Evolutionary conservation across 2,329 filamentous ascomycete genomes (phyloP).

Genomic region (Aureobasidium namibiae): DNA sequence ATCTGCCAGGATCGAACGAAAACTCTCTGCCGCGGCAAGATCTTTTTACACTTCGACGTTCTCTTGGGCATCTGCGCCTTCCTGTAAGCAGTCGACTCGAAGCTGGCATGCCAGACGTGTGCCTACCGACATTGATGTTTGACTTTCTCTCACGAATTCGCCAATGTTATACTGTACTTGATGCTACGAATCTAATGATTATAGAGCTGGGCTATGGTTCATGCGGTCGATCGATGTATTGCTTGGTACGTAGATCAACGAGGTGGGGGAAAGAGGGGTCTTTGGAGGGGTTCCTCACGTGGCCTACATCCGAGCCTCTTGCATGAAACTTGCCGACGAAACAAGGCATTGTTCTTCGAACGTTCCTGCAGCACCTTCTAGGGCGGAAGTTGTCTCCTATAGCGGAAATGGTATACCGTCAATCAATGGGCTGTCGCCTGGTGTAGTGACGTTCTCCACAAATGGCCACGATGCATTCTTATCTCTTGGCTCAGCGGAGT

Average conservation of each 20-base stretch:
- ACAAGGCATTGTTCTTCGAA: background rate
- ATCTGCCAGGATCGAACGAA: too few species aligned
- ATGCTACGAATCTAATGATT: too few species aligned
- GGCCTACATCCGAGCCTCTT: background rate
- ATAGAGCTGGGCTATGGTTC: background rate
- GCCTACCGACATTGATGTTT: background rate
- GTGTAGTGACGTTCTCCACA: background rate
- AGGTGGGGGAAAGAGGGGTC: constrained; percentile 2
- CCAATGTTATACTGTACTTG: too few species aligned
- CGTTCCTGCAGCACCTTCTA: background rate
- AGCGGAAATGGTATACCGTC: background rate
- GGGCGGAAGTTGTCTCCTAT: background rate
- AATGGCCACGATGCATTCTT: too few species aligned
- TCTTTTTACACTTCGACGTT: background rate
- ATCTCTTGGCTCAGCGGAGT: background rate
- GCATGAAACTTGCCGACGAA: background rate
- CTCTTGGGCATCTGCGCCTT: background rate
- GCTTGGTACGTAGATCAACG: background rate
- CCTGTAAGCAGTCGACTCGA: background rate
- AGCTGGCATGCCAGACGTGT: too few species aligned
- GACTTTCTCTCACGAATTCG: background rate
- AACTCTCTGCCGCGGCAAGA: background rate
- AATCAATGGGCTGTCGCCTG: background rate
- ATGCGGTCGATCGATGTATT: background rate
- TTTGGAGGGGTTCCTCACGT: background rate